Conservation (phyloP, 2,329 filamentous ascomycete genomes). For the Colletotrichum cuscutae region DNA sequence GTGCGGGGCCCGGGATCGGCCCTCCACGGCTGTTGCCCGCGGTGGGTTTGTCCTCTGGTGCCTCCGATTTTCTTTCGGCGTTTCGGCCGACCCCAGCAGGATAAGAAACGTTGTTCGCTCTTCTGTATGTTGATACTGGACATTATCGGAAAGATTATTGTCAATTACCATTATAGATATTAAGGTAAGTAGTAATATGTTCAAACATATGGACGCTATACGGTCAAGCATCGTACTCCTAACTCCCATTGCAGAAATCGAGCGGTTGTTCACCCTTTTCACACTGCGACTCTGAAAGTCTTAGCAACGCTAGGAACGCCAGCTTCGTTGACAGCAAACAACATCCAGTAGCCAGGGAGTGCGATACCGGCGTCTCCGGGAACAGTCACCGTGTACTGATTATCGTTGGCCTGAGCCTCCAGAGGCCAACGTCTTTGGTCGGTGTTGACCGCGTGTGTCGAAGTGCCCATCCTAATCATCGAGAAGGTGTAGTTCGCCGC, state of each 20-base stretch:
- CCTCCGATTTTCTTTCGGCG: conserved; percentile 12
- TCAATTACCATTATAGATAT: not conserved
- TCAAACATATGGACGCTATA: too few relatives aligned
- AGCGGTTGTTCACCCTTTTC: not conserved
- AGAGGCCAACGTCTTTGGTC: conserved; percentile 65
- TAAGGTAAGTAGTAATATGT: not conserved
- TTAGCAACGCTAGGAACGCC: conserved; percentile 57
- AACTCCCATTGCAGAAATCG: not conserved
- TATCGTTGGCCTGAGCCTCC: conserved; percentile 27
- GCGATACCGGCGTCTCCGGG: conserved; percentile 58
- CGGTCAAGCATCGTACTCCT: not conserved
- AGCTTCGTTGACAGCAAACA: conserved; percentile 58
- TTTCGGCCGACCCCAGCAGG: conserved; percentile 1
- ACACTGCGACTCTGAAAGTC: conserved; percentile 43
- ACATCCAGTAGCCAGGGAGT: conserved; percentile 62
- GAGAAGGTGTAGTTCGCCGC: conserved; percentile 46
- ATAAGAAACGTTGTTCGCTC: not conserved
- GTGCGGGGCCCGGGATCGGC: conserved; percentile 24
- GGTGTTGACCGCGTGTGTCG: conserved; percentile 66
- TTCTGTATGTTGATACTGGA: not conserved
- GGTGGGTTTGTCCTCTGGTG: not conserved
- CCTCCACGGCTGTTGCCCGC: conserved; percentile 1
- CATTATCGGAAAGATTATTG: not conserved
- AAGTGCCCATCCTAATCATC: conserved; percentile 58
- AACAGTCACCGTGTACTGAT: conserved; percentile 46